Evolutionary conservation across 2,329 filamentous ascomycete species (phyloP), one percentile per base, ranked within the genome.

Genomic region (Neonectria neomacrospora): DNA sequence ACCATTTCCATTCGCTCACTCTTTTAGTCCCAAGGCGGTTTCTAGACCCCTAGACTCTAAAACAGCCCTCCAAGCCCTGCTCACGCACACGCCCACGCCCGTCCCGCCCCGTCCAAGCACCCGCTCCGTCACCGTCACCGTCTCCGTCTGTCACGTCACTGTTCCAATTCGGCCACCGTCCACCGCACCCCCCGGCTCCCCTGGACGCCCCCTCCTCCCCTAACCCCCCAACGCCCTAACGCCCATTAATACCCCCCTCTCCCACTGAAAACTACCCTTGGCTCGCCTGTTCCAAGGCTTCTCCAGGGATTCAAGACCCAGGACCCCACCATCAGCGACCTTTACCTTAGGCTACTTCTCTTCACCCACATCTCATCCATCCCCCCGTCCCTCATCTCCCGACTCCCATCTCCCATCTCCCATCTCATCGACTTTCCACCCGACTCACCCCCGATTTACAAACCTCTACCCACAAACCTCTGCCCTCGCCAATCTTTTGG

Each of bases 271-370:
- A 48, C 53, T 51, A 61, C 67, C 64, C 68, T 71, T 69, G 53
- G 61, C 64, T 63, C 62, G 65, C 63, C 58, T 51, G 54, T 71
- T 70, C 69, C 68, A 71, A 71, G 64, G 48, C 56, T 64, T 55
- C 71, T 67, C 62, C 67, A 71, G 69, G 67, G 69, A 71, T 70
- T 64, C 61, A 70, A 62, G 69, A 71, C 69, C 69, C 61, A 70
- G 60, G 69, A 71, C 69, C 69, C 69, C 69, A 71, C 69, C 67
- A 71, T 67, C 66, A 54, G 66, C 67, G 37, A 41, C 37, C 37
- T 20, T 20, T 55, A 57, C 66, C 54, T 57, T 61, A 34, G 23
- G 23, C 23, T 26, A 26, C 23, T 26, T 26, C 70, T 71, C 66
- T 67, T 67, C 45, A 63, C 60, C 69, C 58, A 47, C 55, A 64